A percentile compares a stretch with the other conserved stretches of the same genome.
Evolutionary conservation across 2,329 filamentous ascomycete genomes (phyloP).

Genomic region (Albifimbria verrucaria): DNA sequence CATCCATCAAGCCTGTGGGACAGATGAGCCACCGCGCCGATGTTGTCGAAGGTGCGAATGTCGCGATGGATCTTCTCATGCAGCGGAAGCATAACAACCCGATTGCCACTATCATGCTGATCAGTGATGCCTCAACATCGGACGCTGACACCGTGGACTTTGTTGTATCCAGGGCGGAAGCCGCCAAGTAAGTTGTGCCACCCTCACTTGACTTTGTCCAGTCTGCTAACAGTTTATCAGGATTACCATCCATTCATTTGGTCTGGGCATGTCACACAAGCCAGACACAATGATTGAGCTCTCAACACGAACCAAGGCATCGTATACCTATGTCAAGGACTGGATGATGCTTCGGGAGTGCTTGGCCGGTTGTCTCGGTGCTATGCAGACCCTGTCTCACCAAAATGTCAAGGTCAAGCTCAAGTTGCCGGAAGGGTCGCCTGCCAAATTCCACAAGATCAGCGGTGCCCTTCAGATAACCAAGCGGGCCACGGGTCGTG

Average conservation of each 20-base stretch:
- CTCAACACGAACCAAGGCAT: constrained; percentile 91
- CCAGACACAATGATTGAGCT: constrained; percentile 98
- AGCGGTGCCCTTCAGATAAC: constrained; percentile 94
- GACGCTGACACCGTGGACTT: constrained; percentile 96
- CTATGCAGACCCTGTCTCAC: constrained; percentile 91
- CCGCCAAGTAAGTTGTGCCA: constrained; percentile 71
- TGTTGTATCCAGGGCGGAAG: constrained; percentile 92
- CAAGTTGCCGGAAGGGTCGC: constrained; percentile 89
- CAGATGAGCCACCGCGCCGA: constrained; percentile 96
- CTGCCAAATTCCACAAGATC: constrained; percentile 98
- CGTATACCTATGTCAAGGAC: constrained; percentile 97
- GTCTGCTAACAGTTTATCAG: constrained; percentile 38
- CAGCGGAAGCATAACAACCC: constrained; percentile 95
- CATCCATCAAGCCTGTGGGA: constrained; percentile 86
- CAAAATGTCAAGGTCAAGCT: constrained; percentile 97
- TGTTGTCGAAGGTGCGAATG: constrained; percentile 95
- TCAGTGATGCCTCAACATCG: constrained; percentile 94
- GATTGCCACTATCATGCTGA: constrained; percentile 90
- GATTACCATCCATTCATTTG: constrained; percentile 95
- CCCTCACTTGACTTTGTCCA: neutral
- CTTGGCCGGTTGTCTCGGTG: constrained; percentile 85
- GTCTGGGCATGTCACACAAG: constrained; percentile 93
- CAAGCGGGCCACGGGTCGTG: constrained; percentile 89
- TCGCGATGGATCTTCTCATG: constrained; percentile 98
- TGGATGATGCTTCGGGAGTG: constrained; percentile 99